Conservation (phyloP, 2,329 filamentous ascomycete genomes). For the Periconia sp. region DNA sequence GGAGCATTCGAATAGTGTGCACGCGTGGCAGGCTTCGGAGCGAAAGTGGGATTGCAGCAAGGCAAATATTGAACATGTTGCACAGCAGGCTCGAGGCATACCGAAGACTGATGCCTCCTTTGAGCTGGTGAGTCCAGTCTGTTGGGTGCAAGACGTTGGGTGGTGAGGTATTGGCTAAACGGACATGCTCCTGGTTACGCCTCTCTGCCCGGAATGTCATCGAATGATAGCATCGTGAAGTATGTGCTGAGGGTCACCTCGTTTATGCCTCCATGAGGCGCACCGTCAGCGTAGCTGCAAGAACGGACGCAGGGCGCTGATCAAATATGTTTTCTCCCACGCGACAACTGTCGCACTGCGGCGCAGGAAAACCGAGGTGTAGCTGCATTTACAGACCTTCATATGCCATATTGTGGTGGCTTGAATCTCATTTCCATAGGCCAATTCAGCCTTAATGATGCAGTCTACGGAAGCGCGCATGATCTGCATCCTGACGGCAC, state of each 20-base stretch:
- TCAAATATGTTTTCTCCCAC: conserved; percentile 1
- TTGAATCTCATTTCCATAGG: conserved; percentile 1
- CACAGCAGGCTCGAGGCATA: not conserved
- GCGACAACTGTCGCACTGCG: conserved; percentile 6
- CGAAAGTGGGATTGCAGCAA: not conserved
- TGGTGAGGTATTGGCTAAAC: too few relatives aligned
- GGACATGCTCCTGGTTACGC: too few relatives aligned
- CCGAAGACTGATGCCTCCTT: too few relatives aligned
- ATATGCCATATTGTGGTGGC: conserved; percentile 15
- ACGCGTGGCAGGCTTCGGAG: conserved; percentile 5
- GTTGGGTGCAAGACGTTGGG: too few relatives aligned
- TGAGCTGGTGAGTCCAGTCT: too few relatives aligned
- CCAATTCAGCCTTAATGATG: conserved; percentile 17
- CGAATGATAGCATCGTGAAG: too few relatives aligned
- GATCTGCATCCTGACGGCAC: not conserved
- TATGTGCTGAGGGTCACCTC: too few relatives aligned
- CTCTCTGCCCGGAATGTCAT: too few relatives aligned
- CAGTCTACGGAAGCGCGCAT: too few relatives aligned
- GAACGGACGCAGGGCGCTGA: not conserved
- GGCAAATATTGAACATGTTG: not conserved
- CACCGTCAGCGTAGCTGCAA: not conserved
- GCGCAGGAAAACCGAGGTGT: conserved; percentile 5
- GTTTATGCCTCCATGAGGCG: not conserved
- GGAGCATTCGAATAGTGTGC: conserved; percentile 10
- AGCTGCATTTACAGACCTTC: conserved; percentile 2